Conservation (phyloP, 805 yeast genomes). For the Lachancea waltii region DNA sequence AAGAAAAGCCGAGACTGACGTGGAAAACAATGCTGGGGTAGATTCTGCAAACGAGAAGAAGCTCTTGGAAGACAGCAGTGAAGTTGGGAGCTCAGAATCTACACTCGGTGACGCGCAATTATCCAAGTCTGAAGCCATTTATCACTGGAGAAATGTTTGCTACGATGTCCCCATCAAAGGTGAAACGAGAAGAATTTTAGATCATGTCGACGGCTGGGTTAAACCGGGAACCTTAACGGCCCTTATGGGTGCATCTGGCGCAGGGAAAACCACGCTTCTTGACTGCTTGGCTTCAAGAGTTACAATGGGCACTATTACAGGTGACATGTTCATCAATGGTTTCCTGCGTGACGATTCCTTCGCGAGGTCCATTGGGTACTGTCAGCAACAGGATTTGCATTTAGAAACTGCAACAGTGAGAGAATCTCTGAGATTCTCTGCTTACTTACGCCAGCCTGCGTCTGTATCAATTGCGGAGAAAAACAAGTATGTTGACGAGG, state of each 20-base stretch:
- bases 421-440: constrained; percentile 67
- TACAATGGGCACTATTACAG: constrained; percentile 62
- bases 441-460: constrained; percentile 66
- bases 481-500: constrained; percentile 59
- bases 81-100: constrained; percentile 6
- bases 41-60: constrained; percentile 18
- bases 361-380: constrained; percentile 74
- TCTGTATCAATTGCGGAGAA: constrained; percentile 51
- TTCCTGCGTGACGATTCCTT: constrained; percentile 55
- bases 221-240: constrained; percentile 81
- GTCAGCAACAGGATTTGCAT: constrained; percentile 77
- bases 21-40: constrained; percentile 18
- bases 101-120: constrained; percentile 21
- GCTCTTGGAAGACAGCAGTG: constrained; percentile 21
- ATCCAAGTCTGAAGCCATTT: constrained; percentile 41
- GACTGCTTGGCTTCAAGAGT: constrained; percentile 69
- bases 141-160: constrained; percentile 73
- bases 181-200: constrained; percentile 54
- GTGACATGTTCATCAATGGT: constrained; percentile 69
- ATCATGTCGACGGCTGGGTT: constrained; percentile 73
- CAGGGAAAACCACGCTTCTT: constrained; percentile 75
- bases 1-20: constrained; percentile 19
- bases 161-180: constrained; percentile 60
- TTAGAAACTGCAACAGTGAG: constrained; percentile 65
- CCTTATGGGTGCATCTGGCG: constrained; percentile 80